These are phyloP conservation scores for Sarocladium strictum DNA, from an alignment of 2,329 filamentous ascomycete genomes.

Conservation along the genomic window DNA sequence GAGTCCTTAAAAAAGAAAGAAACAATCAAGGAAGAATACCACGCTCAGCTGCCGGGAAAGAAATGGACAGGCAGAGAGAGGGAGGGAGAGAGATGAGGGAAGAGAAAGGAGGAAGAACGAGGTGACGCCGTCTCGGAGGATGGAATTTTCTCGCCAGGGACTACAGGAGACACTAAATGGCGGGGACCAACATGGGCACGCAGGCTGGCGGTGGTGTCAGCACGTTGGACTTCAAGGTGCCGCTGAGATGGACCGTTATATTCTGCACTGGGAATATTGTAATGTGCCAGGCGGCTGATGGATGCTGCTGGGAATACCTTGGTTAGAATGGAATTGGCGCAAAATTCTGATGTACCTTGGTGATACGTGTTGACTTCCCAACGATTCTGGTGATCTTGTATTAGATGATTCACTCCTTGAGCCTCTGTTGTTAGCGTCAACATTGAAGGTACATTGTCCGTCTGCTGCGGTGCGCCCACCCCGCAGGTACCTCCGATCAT, in stretches of 20 bases:
- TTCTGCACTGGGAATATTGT: too few species aligned
- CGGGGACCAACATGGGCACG: neutral
- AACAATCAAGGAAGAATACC: neutral
- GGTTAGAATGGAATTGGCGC: neutral
- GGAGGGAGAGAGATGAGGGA: neutral
- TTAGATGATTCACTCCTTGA: neutral
- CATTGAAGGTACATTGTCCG: neutral
- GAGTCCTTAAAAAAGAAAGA: neutral
- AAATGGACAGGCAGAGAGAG: slow-evolving; percentile 1
- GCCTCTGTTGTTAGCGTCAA: neutral
- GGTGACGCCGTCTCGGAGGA: neutral
- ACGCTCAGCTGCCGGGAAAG: neutral
- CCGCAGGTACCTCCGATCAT: slow-evolving; percentile 8
- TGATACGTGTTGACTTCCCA: too few species aligned
- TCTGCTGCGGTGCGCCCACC: neutral
- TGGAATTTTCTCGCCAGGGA: slow-evolving; percentile 5
- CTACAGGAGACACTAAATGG: neutral
- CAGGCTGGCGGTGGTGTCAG: slow-evolving; percentile 5
- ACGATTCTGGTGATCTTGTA: too few species aligned
- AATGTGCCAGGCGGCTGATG: too few species aligned
- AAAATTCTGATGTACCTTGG: neutral
- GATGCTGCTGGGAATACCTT: too few species aligned
- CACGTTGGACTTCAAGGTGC: neutral
- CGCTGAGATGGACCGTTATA: neutral
- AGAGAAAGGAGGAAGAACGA: slow-evolving; percentile 6